Evolutionary conservation across 2,329 filamentous ascomycete species (phyloP).

Genomic region (Cryphonectria radicalis): DNA sequence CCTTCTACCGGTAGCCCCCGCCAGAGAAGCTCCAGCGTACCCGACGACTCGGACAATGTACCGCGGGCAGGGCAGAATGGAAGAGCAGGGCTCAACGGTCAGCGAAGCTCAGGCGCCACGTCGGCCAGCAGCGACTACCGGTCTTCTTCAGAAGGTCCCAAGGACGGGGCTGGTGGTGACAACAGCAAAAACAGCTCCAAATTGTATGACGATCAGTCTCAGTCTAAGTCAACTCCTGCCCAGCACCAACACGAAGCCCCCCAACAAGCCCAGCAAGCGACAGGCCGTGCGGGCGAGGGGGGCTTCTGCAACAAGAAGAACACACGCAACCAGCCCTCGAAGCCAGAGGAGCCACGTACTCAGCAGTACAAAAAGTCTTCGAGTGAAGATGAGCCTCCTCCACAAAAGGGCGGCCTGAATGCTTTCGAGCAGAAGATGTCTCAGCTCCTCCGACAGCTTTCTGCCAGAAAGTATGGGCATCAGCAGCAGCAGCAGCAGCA

Average conservation of each 20-base stretch:
- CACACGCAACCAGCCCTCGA: constrained; percentile 10
- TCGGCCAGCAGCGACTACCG: constrained; percentile 18
- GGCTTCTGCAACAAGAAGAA: constrained; percentile 13
- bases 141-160: constrained; percentile 5
- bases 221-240: constrained; percentile 15
- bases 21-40: constrained; percentile 40
- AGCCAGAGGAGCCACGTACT: constrained; percentile 10
- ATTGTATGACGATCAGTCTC: constrained; percentile 27
- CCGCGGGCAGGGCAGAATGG: constrained; percentile 27
- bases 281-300: constrained; percentile 21
- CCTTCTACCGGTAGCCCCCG: constrained; percentile 31
- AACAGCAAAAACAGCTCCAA: constrained; percentile 23
- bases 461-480: constrained; percentile 16
- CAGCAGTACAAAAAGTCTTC: constrained; percentile 30
- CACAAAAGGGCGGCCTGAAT: constrained; percentile 28
- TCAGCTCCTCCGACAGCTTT: constrained; percentile 29
- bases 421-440: constrained; percentile 33
- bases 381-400: constrained; percentile 34
- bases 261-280: constrained; percentile 22
- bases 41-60: constrained; percentile 37
- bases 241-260: not conserved
- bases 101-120: constrained; percentile 11
- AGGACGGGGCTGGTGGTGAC: not conserved
- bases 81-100: not conserved
- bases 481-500: constrained; percentile 13